Evolutionary conservation across 495 filamentous ascomycete species (phyloP), one percentile per base, ranked within the genome.

Genomic region (Daldinia loculata): DNA sequence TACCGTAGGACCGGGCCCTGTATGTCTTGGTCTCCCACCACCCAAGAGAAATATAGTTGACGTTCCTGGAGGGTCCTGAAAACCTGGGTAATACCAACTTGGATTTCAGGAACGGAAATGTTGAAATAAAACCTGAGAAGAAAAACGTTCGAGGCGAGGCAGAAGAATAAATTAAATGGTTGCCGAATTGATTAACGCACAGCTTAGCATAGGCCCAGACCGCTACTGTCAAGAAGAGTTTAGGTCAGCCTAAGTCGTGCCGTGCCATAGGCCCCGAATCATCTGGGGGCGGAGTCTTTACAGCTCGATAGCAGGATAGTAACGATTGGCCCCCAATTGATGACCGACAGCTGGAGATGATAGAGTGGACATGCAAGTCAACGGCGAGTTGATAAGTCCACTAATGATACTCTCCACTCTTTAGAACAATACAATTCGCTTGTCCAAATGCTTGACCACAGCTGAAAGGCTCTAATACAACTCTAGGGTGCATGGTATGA

Each of bases 1-100:
- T 66, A 69, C 70, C 70, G 62, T 66, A 45, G 39, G 53, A 69
- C 62, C 45, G 70, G 70, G 66, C 65, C 70, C 70, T 73, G 70
- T 53, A 66, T 73, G 70, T 73, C 70, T 73, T 73, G 66, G 66
- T 59, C 30, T 17, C 60, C 70, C 70, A 69, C 70, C 70, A 69
- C 66, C 59, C 48, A 63, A 63, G 19, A 60, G 15, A 43, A 43
- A 9, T 12, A 15, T 32, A 56, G 53, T 30, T 56, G 17, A 56
- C 7, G 29, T 56, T 30, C n/a, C 34, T 56, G 8, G 30, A 36
- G 55, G 48, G 15, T 39, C 32, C 52, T 30, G 38, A 22, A 56
- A 22, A 39, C 29, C 22, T 65, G 29, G 17, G 32, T 65, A 55
- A 55, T 51, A 11, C 24, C 14, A 39, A 60, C 29, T 19, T 61